Conservation (phyloP, 805 yeast species). For the Schwanniomyces sp. region DNA sequence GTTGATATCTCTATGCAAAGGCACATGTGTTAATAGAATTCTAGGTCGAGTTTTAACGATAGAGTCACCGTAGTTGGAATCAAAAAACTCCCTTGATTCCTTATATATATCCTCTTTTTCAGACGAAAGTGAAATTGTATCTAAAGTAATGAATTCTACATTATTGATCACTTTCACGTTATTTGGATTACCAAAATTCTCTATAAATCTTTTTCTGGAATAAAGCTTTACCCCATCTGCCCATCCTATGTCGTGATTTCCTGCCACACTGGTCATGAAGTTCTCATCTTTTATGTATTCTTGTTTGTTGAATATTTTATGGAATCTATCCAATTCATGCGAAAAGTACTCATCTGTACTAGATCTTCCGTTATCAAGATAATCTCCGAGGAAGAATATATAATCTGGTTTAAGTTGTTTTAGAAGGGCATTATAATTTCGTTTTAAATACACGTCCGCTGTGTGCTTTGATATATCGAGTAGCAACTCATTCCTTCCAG, state of each 20-base stretch:
- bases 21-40: conserved; percentile 82
- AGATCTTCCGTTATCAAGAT: conserved; percentile 42
- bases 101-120: conserved; percentile 36
- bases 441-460: conserved; percentile 37
- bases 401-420: conserved; percentile 33
- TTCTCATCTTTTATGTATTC: conserved; percentile 18
- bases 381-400: conserved; percentile 42
- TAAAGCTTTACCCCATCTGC: conserved; percentile 60
- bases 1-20: conserved; percentile 68
- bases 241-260: conserved; percentile 96
- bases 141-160: conserved; percentile 51
- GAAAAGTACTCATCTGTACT: conserved; percentile 29
- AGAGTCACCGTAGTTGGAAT: conserved; percentile 15
- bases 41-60: conserved; percentile 44
- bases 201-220: conserved; percentile 27
- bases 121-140: conserved; percentile 78
- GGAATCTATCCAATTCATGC: conserved; percentile 29
- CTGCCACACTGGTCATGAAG: conserved; percentile 54
- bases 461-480: conserved; percentile 39
- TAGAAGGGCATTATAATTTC: conserved; percentile 36
- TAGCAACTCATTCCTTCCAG: conserved; percentile 32
- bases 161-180: conserved; percentile 19
- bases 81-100: conserved; percentile 57
- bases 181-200: conserved; percentile 35
- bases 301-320: conserved; percentile 25